phyloP scores from a whole-genome alignment of 2,329 filamentous ascomycete species.

The Talaromyces sp. region DNA sequence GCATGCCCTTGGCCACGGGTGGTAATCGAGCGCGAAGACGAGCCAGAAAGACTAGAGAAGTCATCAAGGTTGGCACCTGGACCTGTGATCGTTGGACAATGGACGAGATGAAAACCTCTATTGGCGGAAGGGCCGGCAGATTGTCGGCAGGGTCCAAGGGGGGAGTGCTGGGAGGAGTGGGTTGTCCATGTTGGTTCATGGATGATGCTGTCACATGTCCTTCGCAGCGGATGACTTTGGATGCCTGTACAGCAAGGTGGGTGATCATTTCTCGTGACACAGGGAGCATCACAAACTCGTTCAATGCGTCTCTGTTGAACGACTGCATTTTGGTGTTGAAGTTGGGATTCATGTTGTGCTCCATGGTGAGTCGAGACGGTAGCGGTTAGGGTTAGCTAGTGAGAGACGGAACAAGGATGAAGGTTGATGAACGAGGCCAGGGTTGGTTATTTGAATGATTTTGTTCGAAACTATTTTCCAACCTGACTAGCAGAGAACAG shows the following conservation, averaged over 20 bases:
- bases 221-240: constrained; percentile 47
- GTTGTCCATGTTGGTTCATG: constrained; percentile 46
- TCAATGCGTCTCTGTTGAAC: constrained; percentile 41
- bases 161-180: constrained; percentile 57
- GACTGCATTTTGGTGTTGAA: constrained; percentile 15
- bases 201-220: constrained; percentile 44
- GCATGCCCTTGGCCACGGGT: constrained; percentile 90
- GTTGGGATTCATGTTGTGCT: constrained; percentile 18
- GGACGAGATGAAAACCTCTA: constrained; percentile 88
- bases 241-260: constrained; percentile 44
- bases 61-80: constrained; percentile 96
- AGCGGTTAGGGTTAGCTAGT: constrained; percentile 2
- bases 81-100: constrained; percentile 91
- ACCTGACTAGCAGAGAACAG: constrained; percentile 9
- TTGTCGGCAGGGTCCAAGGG: constrained; percentile 43
- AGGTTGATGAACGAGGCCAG: background rate
- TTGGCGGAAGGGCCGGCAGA: constrained; percentile 59
- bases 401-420: background rate
- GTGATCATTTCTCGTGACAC: constrained; percentile 46
- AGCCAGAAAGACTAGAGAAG: constrained; percentile 85
- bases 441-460: constrained; percentile 2
- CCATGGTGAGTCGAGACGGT: constrained; percentile 9
- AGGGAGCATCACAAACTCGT: constrained; percentile 45
- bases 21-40: constrained; percentile 80
- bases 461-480: background rate